Conservation (phyloP, 352 stramenopile genomes). For the Peronospora tabacina region DNA sequence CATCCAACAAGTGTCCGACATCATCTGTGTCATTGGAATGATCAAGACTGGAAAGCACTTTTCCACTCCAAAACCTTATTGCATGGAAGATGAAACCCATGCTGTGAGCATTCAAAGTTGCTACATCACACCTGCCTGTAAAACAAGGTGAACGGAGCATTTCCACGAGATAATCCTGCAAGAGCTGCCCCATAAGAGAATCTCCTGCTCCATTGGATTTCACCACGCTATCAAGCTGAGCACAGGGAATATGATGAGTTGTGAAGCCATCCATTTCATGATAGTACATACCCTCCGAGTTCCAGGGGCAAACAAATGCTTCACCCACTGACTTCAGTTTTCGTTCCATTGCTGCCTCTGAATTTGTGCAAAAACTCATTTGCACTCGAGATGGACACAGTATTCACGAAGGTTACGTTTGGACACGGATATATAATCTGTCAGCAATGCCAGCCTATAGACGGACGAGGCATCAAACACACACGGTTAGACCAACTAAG, state of each 20-base stretch:
- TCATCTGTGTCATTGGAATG: slow-evolving; percentile 1
- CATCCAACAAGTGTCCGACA: slow-evolving; percentile 2
- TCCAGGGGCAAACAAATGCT: slow-evolving; percentile 67
- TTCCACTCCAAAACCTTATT: slow-evolving; percentile 22
- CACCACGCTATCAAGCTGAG: slow-evolving; percentile 31
- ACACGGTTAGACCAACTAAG: background rate
- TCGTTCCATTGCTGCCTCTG: slow-evolving; percentile 14
- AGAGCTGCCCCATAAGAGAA: slow-evolving; percentile 62
- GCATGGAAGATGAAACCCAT: slow-evolving; percentile 37
- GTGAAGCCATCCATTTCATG: slow-evolving; percentile 20
- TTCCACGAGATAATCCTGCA: slow-evolving; percentile 31
- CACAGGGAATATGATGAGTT: slow-evolving; percentile 32
- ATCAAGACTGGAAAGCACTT: slow-evolving; percentile 6
- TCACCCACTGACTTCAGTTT: slow-evolving; percentile 23
- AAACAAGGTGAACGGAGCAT: slow-evolving; percentile 15
- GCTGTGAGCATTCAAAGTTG: slow-evolving; percentile 52
- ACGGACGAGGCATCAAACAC: background rate
- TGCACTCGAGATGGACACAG: slow-evolving; percentile 34
- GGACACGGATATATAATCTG: slow-evolving; percentile 56
- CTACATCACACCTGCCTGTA: slow-evolving; percentile 47
- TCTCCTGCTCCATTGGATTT: slow-evolving; percentile 73
- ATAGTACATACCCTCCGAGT: slow-evolving; percentile 50
- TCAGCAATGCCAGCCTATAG: slow-evolving; percentile 34
- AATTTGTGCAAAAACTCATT: slow-evolving; percentile 34
- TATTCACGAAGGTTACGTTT: slow-evolving; percentile 69